phyloP scores from a whole-genome alignment of 331 rosid species.

The Quercus lobata region DNA sequence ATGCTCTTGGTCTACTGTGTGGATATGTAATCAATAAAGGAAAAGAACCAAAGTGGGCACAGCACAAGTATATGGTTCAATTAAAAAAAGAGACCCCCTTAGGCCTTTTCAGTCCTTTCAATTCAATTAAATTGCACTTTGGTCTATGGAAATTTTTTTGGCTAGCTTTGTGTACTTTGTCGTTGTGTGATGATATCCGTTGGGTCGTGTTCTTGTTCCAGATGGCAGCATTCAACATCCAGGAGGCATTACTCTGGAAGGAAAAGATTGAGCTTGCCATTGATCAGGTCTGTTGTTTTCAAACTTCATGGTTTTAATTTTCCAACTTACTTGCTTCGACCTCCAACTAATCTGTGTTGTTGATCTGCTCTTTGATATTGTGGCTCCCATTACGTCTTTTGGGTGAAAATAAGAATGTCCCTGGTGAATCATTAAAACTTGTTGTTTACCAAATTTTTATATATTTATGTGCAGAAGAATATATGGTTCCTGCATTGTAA shows the following conservation, averaged over 20 bases:
- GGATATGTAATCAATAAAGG: not conserved
- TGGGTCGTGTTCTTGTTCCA: conserved; percentile 32
- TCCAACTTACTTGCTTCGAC: not conserved
- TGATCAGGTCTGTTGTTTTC: conserved; percentile 68
- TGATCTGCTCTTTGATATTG: not conserved
- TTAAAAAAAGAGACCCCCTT: not conserved
- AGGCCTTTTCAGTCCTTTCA: too few species aligned
- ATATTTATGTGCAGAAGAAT: conserved; percentile 13
- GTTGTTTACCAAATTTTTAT: conserved; percentile 13
- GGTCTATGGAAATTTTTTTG: too few species aligned
- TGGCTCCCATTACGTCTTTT: not conserved
- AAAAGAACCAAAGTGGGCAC: not conserved
- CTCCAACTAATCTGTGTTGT: not conserved
- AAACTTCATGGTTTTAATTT: not conserved
- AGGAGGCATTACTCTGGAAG: conserved; percentile 94
- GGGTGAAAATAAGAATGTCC: not conserved
- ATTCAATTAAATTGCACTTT: too few species aligned
- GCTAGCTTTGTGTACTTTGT: not conserved
- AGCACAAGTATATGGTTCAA: not conserved
- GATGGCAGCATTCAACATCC: conserved; percentile 99
- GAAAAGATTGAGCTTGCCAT: conserved; percentile 88
- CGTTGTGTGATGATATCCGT: not conserved
- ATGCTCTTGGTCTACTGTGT: not conserved
- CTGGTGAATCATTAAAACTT: not conserved
- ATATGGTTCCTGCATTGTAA: conserved; percentile 7